These are phyloP conservation scores for Epithemia pelagica DNA, from an alignment of 108 stramenopile genomes.

Conservation along the genomic window DNA sequence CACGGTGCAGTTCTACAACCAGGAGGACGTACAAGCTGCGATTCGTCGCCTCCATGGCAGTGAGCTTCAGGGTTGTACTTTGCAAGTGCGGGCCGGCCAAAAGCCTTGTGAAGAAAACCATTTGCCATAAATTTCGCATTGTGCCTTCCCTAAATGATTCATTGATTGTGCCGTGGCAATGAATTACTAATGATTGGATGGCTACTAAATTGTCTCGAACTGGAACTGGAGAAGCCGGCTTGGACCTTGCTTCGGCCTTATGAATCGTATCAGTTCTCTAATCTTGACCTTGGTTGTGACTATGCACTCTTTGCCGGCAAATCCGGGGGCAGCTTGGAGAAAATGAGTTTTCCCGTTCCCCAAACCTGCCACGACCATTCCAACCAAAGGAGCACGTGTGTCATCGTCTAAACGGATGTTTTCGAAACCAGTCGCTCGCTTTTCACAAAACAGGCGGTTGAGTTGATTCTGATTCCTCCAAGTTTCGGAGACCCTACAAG, in stretches of 20 bases:
- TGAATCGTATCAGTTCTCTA: not conserved
- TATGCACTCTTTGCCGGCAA: too few relatives aligned
- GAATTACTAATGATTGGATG: not conserved
- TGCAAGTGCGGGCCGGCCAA: slow-evolving; percentile 68
- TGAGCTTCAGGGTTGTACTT: slow-evolving; percentile 60
- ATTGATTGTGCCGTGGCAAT: not conserved
- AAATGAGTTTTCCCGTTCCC: too few relatives aligned
- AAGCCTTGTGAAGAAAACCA: slow-evolving; percentile 25
- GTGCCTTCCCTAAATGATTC: too few relatives aligned
- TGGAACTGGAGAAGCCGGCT: not conserved
- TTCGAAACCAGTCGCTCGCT: too few relatives aligned
- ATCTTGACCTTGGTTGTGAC: not conserved
- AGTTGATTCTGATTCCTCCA: too few relatives aligned
- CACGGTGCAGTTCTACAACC: slow-evolving; percentile 71
- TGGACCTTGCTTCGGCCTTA: not conserved
- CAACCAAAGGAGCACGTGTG: too few relatives aligned
- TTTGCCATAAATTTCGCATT: not conserved
- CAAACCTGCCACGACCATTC: too few relatives aligned
- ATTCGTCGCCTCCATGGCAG: slow-evolving; percentile 71
- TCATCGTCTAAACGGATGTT: too few relatives aligned
- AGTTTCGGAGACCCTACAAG: too few relatives aligned
- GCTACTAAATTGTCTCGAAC: not conserved
- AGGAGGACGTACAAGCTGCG: slow-evolving; percentile 75
- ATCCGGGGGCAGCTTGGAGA: too few relatives aligned
- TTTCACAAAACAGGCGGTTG: too few relatives aligned